These are phyloP conservation scores for Boletus rubescentipes DNA, from an alignment of 768 basidiomycete species.

Conservation along the genomic window DNA sequence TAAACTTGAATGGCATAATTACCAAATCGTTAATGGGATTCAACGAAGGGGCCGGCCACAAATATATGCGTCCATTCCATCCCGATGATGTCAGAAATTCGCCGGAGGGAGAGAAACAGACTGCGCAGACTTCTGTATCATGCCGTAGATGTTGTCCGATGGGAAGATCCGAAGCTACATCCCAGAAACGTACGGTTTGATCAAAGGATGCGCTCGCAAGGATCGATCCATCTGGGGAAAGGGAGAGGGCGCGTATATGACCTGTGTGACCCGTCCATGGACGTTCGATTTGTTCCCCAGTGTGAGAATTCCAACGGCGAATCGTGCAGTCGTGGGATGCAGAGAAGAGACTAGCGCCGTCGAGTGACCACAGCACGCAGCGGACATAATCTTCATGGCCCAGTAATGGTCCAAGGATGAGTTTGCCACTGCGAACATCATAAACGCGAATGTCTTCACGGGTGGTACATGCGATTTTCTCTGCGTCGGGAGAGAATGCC, in stretches of 20 bases:
- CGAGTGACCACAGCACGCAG: not conserved
- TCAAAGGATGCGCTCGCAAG: conserved; percentile 12
- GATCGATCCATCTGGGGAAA: conserved; percentile 1
- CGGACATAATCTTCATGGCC: not conserved
- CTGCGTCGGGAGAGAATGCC: not conserved
- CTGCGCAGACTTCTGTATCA: accelerated
- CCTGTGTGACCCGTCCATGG: not conserved
- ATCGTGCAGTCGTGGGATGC: not conserved
- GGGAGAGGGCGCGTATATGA: not conserved
- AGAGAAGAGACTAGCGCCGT: not conserved
- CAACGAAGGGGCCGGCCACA: not conserved
- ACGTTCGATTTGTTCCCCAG: not conserved
- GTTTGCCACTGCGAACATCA: not conserved
- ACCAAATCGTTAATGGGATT: too few species aligned
- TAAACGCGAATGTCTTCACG: not conserved
- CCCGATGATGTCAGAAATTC: conserved; percentile 1
- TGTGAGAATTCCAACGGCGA: not conserved
- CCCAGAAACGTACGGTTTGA: conserved; percentile 9
- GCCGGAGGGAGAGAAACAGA: not conserved
- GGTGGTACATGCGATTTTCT: not conserved
- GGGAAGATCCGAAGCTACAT: not conserved
- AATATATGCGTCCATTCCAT: not conserved
- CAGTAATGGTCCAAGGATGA: not conserved
- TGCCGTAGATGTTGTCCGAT: not conserved
- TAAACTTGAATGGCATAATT: too few species aligned